phyloP scores from a whole-genome alignment of 75 land plant genomes.

The Larix kaempferi region DNA sequence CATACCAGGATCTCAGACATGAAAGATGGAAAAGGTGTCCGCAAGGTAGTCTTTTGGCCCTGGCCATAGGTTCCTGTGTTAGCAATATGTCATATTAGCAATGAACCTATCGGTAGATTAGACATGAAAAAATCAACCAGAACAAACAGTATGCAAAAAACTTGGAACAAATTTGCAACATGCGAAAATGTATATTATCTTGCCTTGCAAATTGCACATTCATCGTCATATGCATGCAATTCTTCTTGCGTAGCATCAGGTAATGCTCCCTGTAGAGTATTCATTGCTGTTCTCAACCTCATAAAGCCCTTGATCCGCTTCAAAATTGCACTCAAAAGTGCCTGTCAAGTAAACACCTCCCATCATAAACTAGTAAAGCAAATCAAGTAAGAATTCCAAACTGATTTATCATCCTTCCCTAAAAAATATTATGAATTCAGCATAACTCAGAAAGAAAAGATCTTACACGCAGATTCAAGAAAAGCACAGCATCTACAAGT shows the following conservation, averaged over 20 bases:
- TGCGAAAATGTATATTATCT: background rate
- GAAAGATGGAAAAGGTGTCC: constrained; percentile 93
- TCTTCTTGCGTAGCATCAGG: constrained; percentile 92
- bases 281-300: constrained; percentile 67
- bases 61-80: constrained; percentile 92
- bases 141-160: background rate
- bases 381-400: constrained; percentile 6
- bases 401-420: background rate
- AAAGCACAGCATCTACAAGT: constrained; percentile 89
- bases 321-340: constrained; percentile 75
- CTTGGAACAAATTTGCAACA: background rate
- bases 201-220: constrained; percentile 96
- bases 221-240: constrained; percentile 80
- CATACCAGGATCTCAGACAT: constrained; percentile 96
- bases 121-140: constrained; percentile 2
- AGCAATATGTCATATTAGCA: background rate
- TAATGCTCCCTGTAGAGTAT: constrained; percentile 76
- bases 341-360: constrained; percentile 33
- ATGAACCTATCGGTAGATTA: background rate
- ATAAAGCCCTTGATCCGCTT: constrained; percentile 84
- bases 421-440: background rate
- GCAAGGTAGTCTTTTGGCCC: constrained; percentile 85
- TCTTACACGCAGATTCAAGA: constrained; percentile 83
- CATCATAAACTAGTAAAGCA: constrained; percentile 6
- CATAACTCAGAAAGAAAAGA: background rate